phyloP scores from a whole-genome alignment of 208 protist genomes.

The Leishmania braziliensis region DNA sequence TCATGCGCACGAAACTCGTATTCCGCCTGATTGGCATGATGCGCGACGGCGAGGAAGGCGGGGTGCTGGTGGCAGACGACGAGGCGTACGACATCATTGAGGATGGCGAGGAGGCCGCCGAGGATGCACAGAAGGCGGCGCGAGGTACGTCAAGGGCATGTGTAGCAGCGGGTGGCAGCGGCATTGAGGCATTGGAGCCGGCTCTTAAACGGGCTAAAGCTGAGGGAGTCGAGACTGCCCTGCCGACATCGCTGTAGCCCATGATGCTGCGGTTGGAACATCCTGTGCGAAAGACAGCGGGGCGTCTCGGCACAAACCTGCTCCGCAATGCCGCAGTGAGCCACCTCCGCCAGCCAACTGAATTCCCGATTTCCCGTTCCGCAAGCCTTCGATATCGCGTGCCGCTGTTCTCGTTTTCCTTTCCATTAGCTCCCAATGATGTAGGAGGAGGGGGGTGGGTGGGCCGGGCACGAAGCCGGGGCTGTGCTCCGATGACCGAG shows the following conservation, averaged over 20 bases:
- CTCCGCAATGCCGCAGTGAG: not conserved
- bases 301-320: not conserved
- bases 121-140: constrained; percentile 23
- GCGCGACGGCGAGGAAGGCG: constrained; percentile 50
- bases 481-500: too few species aligned
- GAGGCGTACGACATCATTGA: constrained; percentile 36
- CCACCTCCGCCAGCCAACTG: not conserved
- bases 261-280: not conserved
- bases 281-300: not conserved
- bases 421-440: not conserved
- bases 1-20: constrained; percentile 74
- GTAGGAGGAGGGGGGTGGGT: too few species aligned
- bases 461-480: too few species aligned
- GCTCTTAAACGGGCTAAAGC: constrained; percentile 15
- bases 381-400: not conserved
- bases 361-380: not conserved
- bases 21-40: constrained; percentile 76
- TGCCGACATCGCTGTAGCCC: not conserved
- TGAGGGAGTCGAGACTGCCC: not conserved
- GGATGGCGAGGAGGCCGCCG: constrained; percentile 16
- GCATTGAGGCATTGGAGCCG: not conserved
- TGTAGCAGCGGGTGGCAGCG: not conserved
- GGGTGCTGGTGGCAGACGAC: constrained; percentile 44
- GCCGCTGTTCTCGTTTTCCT: not conserved
- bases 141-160: constrained; percentile 5